These are phyloP conservation scores for Cetradonia linearis DNA, from an alignment of 495 filamentous ascomycete species.

Conservation along the genomic window DNA sequence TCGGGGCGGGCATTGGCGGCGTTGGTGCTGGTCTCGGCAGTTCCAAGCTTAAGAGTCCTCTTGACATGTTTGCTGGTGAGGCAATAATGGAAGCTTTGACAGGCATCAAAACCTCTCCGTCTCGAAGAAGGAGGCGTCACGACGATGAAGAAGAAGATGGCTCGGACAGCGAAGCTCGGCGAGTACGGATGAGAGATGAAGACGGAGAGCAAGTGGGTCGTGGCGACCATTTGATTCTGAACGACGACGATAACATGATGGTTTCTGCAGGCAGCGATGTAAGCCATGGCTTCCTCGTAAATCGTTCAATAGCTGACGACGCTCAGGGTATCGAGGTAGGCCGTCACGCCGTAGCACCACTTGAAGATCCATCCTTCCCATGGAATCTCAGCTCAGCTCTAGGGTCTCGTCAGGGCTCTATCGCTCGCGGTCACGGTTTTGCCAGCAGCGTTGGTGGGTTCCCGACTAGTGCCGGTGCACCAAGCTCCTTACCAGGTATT, in stretches of 20 bases:
- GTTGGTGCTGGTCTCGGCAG: conserved; percentile 42
- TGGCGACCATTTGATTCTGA: conserved; percentile 27
- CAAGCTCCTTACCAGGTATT: conserved; percentile 17
- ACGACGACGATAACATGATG: conserved; percentile 33
- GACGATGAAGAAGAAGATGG: conserved; percentile 31
- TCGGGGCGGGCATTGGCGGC: conserved; percentile 45
- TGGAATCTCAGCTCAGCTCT: conserved; percentile 59
- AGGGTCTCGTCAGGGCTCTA: conserved; percentile 42
- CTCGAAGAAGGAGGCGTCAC: conserved; percentile 35
- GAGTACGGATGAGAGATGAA: conserved; percentile 36
- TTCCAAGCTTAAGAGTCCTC: conserved; percentile 33
- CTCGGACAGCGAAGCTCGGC: conserved; percentile 31
- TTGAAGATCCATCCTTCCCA: conserved; percentile 55
- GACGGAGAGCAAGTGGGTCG: conserved; percentile 37
- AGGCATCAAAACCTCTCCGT: conserved; percentile 20
- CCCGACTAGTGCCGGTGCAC: conserved; percentile 21
- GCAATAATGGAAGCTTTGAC: conserved; percentile 39
- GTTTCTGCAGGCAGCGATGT: conserved; percentile 25
- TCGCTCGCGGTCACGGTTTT: conserved; percentile 22
- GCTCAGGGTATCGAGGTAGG: conserved; percentile 47
- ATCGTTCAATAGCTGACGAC: conserved; percentile 8
- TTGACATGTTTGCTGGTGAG: conserved; percentile 47
- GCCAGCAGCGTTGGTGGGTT: conserved; percentile 30
- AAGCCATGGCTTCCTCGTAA: conserved; percentile 4
- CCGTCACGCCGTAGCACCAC: conserved; percentile 46